phyloP scores from a whole-genome alignment of 2,329 filamentous ascomycete genomes.

The Ustulina deusta region DNA sequence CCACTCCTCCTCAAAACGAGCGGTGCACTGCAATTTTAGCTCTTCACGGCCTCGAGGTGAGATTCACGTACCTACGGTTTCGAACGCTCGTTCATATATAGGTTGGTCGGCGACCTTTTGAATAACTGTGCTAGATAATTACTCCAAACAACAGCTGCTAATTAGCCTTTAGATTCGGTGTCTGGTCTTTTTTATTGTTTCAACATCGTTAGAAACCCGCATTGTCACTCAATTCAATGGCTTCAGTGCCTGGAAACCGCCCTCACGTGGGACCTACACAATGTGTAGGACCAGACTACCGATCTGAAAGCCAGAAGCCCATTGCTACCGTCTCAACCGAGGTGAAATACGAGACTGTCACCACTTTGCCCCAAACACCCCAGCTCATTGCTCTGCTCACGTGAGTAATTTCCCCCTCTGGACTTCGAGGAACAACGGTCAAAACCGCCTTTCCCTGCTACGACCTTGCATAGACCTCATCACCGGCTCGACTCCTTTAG shows the following conservation, averaged over 20 bases:
- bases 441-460: slow-evolving; percentile 8
- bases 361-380: slow-evolving; percentile 90
- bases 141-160: slow-evolving; percentile 27
- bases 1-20: not conserved
- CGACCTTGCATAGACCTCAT: not conserved
- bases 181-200: not conserved
- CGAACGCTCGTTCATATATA: slow-evolving; percentile 12
- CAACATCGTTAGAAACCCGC: slow-evolving; percentile 10
- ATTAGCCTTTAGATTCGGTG: not conserved
- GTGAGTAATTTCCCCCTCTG: slow-evolving; percentile 69
- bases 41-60: not conserved
- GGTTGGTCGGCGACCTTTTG: slow-evolving; percentile 22
- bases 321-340: slow-evolving; percentile 88
- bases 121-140: slow-evolving; percentile 8
- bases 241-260: slow-evolving; percentile 47
- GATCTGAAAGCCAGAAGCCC: slow-evolving; percentile 80
- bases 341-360: slow-evolving; percentile 86
- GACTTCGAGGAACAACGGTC: slow-evolving; percentile 15
- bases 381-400: slow-evolving; percentile 97
- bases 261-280: slow-evolving; percentile 62
- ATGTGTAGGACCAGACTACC: slow-evolving; percentile 84
- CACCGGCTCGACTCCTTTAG: slow-evolving; percentile 1
- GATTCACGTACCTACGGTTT: slow-evolving; percentile 9
- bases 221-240: slow-evolving; percentile 52
- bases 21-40: not conserved